phyloP scores from a whole-genome alignment of 1,284 basidiomycete genomes.

The Ceratobasidium sp. region DNA sequence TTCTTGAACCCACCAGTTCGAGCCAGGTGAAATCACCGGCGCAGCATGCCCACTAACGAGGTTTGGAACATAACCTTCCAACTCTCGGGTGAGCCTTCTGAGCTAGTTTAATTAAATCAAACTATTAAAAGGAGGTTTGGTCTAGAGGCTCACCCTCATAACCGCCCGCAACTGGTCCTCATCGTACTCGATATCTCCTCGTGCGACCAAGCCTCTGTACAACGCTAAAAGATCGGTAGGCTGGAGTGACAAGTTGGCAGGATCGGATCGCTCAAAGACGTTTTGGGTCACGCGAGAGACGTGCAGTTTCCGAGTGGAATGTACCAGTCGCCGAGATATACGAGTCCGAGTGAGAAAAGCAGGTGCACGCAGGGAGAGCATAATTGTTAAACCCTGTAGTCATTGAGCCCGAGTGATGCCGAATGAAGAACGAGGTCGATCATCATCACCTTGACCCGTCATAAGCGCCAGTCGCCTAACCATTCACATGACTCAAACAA shows the following conservation, averaged over 20 bases:
- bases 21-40: slow-evolving; percentile 43
- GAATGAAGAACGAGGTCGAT: too few relatives aligned
- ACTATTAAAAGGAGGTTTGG: background rate
- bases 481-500: too few relatives aligned
- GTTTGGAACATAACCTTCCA: slow-evolving; percentile 65
- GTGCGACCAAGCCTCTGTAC: slow-evolving; percentile 61
- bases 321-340: background rate
- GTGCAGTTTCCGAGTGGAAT: too few relatives aligned
- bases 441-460: too few relatives aligned
- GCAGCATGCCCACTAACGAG: slow-evolving; percentile 50
- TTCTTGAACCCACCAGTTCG: slow-evolving; percentile 52
- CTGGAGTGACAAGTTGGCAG: background rate
- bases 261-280: background rate
- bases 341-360: too few relatives aligned
- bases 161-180: slow-evolving; percentile 72
- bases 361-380: too few relatives aligned
- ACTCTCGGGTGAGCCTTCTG: slow-evolving; percentile 60
- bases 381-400: too few relatives aligned
- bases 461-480: too few relatives aligned
- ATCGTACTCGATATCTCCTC: slow-evolving; percentile 67
- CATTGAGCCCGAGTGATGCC: too few relatives aligned
- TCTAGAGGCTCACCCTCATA: slow-evolving; percentile 63
- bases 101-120: slow-evolving; percentile 55
- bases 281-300: too few relatives aligned
- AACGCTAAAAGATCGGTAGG: slow-evolving; percentile 62